A percentile compares a stretch with the other conserved stretches of the same genome.
These are phyloP conservation scores for Barnettozyma salicaria DNA, from an alignment of 805 yeast genomes.

Conservation along the genomic window DNA sequence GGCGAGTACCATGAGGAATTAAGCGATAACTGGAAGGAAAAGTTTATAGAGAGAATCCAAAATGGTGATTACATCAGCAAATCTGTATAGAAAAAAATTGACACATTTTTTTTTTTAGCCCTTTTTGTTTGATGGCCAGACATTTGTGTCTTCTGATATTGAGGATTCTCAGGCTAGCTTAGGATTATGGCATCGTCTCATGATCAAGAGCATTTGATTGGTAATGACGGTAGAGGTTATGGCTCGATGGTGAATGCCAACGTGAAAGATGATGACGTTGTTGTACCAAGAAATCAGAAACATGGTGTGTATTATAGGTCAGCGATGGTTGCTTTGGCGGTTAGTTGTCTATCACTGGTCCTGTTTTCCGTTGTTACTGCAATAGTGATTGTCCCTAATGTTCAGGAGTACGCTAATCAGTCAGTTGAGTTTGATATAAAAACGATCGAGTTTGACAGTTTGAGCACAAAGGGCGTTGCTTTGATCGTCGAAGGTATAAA, in stretches of 20 bases:
- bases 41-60: conserved; percentile 22
- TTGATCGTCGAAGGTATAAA: conserved; percentile 29
- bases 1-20: conserved; percentile 27
- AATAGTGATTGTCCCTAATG: conserved; percentile 14
- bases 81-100: neutral
- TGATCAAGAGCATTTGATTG: no score
- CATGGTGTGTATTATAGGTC: neutral
- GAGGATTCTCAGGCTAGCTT: conserved; percentile 2
- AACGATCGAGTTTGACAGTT: conserved; percentile 27
- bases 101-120: neutral
- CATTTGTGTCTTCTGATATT: neutral
- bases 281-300: neutral
- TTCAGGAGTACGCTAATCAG: conserved; percentile 29
- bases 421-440: conserved; percentile 29
- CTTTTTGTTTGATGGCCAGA: neutral
- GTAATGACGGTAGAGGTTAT: no score
- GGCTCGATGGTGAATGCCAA: no score
- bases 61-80: conserved; percentile 23
- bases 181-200: neutral
- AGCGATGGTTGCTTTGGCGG: neutral
- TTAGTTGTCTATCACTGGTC: neutral
- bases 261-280: no score
- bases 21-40: conserved; percentile 21
- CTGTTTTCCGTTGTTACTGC: conserved; percentile 5
- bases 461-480: conserved; percentile 29